Conservation (phyloP, 1,284 basidiomycete genomes). For the Sporisorium graminicola region DNA sequence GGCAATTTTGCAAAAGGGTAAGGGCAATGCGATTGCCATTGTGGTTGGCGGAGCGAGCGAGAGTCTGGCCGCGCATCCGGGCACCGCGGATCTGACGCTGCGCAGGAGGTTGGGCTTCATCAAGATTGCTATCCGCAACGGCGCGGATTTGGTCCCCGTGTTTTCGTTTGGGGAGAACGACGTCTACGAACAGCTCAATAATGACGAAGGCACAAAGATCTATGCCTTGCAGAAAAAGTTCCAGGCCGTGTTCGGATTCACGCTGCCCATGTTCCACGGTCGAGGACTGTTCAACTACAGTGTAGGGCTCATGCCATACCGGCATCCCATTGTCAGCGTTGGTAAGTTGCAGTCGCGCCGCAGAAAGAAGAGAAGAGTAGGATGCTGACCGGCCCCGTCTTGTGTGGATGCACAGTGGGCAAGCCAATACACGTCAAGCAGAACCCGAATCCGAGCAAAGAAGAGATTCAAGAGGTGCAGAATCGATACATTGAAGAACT, state of each 20-base stretch:
- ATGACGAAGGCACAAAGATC: conserved; percentile 89
- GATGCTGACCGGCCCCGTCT: background rate
- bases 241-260: conserved; percentile 84
- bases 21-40: conserved; percentile 83
- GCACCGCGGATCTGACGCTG: conserved; percentile 92
- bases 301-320: conserved; percentile 87
- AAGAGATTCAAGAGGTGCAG: conserved; percentile 85
- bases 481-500: conserved; percentile 87
- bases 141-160: conserved; percentile 71
- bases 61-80: conserved; percentile 90
- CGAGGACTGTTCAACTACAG: conserved; percentile 77
- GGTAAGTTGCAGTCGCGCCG: conserved; percentile 64
- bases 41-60: conserved; percentile 97
- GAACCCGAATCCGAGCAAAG: conserved; percentile 82
- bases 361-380: background rate
- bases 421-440: conserved; percentile 85
- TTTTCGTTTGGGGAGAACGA: conserved; percentile 94
- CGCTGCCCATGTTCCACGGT: conserved; percentile 93
- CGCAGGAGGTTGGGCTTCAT: conserved; percentile 85
- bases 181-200: conserved; percentile 96
- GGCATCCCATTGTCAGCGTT: conserved; percentile 92
- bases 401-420: conserved; percentile 73
- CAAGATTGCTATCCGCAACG: conserved; percentile 93
- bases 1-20: conserved; percentile 78
- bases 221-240: conserved; percentile 72